These are phyloP conservation scores for Fraxinus cuspidata DNA, from an alignment of 257 asterid species.

Conservation along the genomic window DNA sequence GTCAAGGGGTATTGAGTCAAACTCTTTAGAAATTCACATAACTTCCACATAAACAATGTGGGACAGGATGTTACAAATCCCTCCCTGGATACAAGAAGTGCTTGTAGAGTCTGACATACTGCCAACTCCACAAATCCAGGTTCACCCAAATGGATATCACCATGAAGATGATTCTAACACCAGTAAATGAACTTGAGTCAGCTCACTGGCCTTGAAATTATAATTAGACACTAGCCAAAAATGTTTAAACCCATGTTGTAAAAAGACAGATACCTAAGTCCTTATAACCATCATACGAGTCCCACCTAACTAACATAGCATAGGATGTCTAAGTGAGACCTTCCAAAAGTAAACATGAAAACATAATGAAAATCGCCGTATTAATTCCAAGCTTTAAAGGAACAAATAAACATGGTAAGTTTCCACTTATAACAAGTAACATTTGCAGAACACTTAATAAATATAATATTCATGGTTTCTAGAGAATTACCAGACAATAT, in stretches of 20 bases:
- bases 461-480: conserved; percentile 1
- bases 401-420: not conserved
- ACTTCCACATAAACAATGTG: not conserved
- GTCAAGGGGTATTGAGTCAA: not conserved
- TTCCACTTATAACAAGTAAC: not conserved
- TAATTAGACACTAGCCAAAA: not conserved
- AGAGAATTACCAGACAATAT: conserved; percentile 58
- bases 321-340: not conserved
- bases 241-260: not conserved
- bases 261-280: not conserved
- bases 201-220: not conserved
- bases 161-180: not conserved
- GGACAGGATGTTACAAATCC: not conserved
- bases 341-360: not conserved
- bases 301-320: not conserved
- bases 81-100: not conserved
- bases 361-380: not conserved
- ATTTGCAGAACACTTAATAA: not conserved
- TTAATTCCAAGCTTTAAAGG: not conserved
- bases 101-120: not conserved
- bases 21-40: not conserved
- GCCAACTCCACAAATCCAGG: not conserved
- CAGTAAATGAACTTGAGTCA: not conserved
- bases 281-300: not conserved
- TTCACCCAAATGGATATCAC: not conserved